These are phyloP conservation scores for Escovopsis sp. DNA, from an alignment of 2,329 filamentous ascomycete genomes.

Conservation along the genomic window DNA sequence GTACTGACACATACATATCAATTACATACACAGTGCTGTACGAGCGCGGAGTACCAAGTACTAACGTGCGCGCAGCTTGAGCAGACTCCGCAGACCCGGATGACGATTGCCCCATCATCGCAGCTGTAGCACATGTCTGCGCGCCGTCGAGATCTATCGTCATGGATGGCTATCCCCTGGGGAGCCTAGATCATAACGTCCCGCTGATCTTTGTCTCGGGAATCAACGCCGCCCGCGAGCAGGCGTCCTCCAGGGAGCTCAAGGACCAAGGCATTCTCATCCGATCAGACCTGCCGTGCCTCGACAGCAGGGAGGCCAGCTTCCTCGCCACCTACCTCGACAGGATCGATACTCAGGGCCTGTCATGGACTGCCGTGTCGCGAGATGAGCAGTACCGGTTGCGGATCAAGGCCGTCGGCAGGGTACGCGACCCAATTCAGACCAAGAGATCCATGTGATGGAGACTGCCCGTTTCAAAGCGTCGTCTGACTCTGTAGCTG, in stretches of 20 bases:
- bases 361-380: constrained; percentile 52
- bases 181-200: constrained; percentile 76
- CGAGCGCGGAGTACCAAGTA: too few species aligned
- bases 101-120: neutral
- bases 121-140: constrained; percentile 5
- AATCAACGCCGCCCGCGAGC: constrained; percentile 34
- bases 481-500: constrained; percentile 12
- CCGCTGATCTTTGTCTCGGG: constrained; percentile 75
- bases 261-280: constrained; percentile 46
- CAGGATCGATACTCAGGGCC: constrained; percentile 45
- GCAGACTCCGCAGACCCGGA: constrained; percentile 3
- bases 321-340: constrained; percentile 52
- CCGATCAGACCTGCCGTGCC: constrained; percentile 52
- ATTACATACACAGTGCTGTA: too few species aligned
- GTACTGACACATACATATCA: too few species aligned
- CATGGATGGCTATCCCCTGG: constrained; percentile 69
- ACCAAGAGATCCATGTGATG: constrained; percentile 1
- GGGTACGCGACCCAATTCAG: constrained; percentile 42
- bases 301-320: constrained; percentile 51
- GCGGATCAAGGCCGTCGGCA: constrained; percentile 58
- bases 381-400: constrained; percentile 42
- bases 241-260: constrained; percentile 33
- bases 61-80: neutral
- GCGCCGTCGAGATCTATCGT: constrained; percentile 9
- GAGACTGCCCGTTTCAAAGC: constrained; percentile 1